Conservation (phyloP, 2,329 filamentous ascomycete species). For the Ceratocystis diversiconidia region DNA sequence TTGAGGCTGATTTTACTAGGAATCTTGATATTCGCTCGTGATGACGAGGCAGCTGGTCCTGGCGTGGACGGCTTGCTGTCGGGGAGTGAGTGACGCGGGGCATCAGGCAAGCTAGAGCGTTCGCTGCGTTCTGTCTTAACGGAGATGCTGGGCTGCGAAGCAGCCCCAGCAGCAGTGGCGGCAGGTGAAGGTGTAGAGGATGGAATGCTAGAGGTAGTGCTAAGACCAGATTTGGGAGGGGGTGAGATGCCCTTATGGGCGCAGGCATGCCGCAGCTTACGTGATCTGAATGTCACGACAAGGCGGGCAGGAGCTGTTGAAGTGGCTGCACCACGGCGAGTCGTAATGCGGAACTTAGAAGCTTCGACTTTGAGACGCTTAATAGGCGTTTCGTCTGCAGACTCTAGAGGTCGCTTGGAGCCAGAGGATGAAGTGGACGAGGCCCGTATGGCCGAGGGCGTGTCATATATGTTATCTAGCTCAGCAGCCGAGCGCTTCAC, state of each 20-base stretch:
- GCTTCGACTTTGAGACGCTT: conserved; percentile 15
- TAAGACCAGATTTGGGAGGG: conserved; percentile 1
- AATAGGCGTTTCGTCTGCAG: background rate
- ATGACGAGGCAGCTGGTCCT: background rate
- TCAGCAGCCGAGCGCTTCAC: conserved; percentile 4
- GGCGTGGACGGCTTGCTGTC: background rate
- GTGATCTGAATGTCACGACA: conserved; percentile 13
- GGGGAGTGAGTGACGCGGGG: conserved; percentile 10
- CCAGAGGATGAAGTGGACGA: background rate
- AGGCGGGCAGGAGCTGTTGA: conserved; percentile 1
- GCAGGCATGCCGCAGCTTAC: conserved; percentile 14
- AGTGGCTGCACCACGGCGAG: background rate
- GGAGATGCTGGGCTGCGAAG: conserved; percentile 7
- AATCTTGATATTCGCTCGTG: conserved; percentile 13
- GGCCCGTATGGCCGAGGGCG: background rate
- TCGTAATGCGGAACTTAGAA: conserved; percentile 2
- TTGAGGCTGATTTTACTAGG: conserved; percentile 16
- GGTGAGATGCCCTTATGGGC: conserved; percentile 16
- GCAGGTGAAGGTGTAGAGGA: conserved; percentile 11
- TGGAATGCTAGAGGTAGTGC: conserved; percentile 7
- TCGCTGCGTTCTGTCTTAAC: conserved; percentile 17
- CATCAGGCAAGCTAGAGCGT: conserved; percentile 13
- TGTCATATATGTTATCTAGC: conserved; percentile 10
- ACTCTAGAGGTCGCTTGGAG: conserved; percentile 16
- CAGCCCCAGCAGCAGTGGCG: background rate